Percentiles rank a stretch among this genome's conserved stretches.
phyloP scores from a whole-genome alignment of 768 basidiomycete genomes.

The Gymnopilus junonius region DNA sequence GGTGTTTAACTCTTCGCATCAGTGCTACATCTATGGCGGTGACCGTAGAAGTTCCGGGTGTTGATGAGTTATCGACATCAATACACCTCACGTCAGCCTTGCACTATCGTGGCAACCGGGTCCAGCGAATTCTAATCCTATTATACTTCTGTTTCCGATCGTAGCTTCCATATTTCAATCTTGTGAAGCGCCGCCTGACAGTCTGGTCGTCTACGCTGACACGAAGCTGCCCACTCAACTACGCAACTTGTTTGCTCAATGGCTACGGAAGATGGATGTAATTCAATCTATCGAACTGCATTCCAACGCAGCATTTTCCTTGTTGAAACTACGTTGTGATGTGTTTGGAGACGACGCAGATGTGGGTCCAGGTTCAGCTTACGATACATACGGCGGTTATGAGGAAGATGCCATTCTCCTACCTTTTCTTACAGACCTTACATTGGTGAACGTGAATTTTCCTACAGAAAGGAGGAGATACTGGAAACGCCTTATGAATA shows the following conservation, averaged over 20 bases:
- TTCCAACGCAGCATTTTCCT: constrained; percentile 1
- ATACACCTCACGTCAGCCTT: constrained; percentile 14
- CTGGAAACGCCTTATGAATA: constrained; percentile 16
- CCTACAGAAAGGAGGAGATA: constrained; percentile 10
- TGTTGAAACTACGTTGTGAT: constrained; percentile 11
- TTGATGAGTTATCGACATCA: neutral
- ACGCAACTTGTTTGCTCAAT: neutral
- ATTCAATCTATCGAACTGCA: constrained; percentile 11
- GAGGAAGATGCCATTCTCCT: constrained; percentile 3
- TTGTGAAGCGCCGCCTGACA: neutral
- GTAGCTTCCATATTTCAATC: neutral
- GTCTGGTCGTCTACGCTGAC: neutral
- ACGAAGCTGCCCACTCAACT: neutral
- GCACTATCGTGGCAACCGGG: constrained; percentile 14
- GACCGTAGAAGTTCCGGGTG: constrained; percentile 15
- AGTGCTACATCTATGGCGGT: constrained; percentile 15
- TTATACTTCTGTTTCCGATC: neutral
- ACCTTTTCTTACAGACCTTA: constrained; percentile 14
- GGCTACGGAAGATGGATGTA: neutral
- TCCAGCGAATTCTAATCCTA: neutral
- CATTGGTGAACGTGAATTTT: constrained; percentile 15
- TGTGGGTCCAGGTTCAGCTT: neutral
- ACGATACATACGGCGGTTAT: neutral
- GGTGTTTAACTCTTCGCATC: constrained; percentile 18
- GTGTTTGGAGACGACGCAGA: neutral